Evolutionary conservation across 805 yeast species (phyloP), one percentile per base, ranked within the genome.

Genomic region (Clavispora phyllophila): DNA sequence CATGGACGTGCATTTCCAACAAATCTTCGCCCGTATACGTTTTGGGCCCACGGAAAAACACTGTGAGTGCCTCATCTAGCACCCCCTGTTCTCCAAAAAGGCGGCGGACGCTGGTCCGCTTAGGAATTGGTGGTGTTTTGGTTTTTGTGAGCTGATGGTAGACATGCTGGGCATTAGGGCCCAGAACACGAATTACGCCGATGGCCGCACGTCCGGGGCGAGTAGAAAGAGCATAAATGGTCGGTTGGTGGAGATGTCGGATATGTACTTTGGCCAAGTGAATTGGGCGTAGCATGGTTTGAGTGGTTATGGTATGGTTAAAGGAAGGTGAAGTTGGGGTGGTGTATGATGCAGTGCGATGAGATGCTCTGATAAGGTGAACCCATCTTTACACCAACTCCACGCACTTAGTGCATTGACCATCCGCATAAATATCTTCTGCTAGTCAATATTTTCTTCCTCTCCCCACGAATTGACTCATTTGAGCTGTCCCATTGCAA

Each of bases 21-120:
- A 84, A 53, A 53, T 91, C 96, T 60, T 93, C 98, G 1, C 99
- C 99, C 0, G 98, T 93, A 55, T 82, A 93, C 0, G 96, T 82
- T 12, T 72, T 67, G 0, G 97, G 97, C 2, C 75, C 75, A 14
- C 76, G 60, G 62, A 91, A 90, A 55, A 65, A 82, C 1, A 89
- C 54, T 0, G 83, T 68, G 15, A 93, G 61, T 0, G 96, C 87
- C 47, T 87, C 84, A 62, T 93, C 99, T 8, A 93, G 61, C 2
- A 90, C 51, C 39, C 8, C 60, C 44, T 10, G 57, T 44, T 3
- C 79, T 78, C 13, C 66, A 54, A 75, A 81, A 0, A 90, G 58
- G 46, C 73, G 77, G 13, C 86, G 60, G 5, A 89, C 71, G 8
- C 76, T 63, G 1, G 95, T 82, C 10, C 55, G 42, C 44, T 91